phyloP scores from a whole-genome alignment of 208 protist genomes.

The Crithidia fasciculata region DNA sequence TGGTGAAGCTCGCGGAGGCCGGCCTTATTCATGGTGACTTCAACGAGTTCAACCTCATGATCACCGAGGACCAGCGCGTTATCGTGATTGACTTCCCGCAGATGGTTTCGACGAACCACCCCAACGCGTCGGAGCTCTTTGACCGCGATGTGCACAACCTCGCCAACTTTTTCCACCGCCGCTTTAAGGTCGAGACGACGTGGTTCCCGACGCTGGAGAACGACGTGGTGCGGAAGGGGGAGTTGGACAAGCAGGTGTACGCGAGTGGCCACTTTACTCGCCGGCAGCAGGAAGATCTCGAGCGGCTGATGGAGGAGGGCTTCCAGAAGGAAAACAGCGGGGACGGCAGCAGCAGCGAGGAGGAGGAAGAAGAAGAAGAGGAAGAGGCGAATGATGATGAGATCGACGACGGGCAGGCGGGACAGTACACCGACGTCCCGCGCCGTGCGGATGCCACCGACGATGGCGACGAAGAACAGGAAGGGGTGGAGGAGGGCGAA shows the following conservation, averaged over 20 bases:
- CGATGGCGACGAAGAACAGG: constrained; percentile 19
- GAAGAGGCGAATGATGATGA: constrained; percentile 23
- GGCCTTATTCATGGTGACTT: constrained; percentile 99
- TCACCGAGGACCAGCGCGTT: constrained; percentile 92
- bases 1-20: constrained; percentile 92
- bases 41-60: constrained; percentile 99
- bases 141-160: constrained; percentile 98
- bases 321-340: constrained; percentile 32
- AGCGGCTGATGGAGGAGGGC: constrained; percentile 67
- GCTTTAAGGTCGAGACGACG: constrained; percentile 85
- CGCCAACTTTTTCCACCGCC: constrained; percentile 94
- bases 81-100: constrained; percentile 99
- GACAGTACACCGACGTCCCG: constrained; percentile 18
- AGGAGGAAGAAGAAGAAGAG: constrained; percentile 40
- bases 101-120: constrained; percentile 98
- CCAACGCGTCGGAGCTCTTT: constrained; percentile 96
- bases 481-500: constrained; percentile 15
- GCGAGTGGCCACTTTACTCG: constrained; percentile 83
- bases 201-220: constrained; percentile 75
- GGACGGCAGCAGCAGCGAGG: constrained; percentile 16
- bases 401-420: constrained; percentile 34
- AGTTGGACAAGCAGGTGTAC: constrained; percentile 82
- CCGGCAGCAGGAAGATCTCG: constrained; percentile 74
- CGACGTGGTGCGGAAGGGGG: constrained; percentile 74
- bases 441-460: constrained; percentile 3